phyloP scores from a whole-genome alignment of 306 rosid species.

The Hippophae tibetana region DNA sequence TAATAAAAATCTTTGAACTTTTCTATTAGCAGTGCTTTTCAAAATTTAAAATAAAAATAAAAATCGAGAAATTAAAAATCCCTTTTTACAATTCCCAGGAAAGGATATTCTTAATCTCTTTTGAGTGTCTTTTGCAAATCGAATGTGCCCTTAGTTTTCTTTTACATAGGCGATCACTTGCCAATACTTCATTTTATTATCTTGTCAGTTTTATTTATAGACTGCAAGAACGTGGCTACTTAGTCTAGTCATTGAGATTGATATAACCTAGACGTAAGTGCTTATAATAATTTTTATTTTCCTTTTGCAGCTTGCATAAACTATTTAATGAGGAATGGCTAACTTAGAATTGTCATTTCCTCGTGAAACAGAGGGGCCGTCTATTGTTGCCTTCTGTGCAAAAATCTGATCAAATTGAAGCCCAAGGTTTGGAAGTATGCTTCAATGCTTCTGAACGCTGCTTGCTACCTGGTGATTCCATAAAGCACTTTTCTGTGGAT shows the following conservation, averaged over 20 bases:
- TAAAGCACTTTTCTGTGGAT: conserved; percentile 55
- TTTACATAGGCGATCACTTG: not conserved
- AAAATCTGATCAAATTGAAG: conserved; percentile 38
- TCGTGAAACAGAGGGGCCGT: conserved; percentile 38
- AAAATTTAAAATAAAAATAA: too few relatives aligned
- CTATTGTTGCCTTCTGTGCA: conserved; percentile 28
- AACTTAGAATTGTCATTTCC: conserved; percentile 12
- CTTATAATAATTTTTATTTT: not conserved
- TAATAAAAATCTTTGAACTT: too few relatives aligned
- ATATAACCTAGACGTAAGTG: not conserved
- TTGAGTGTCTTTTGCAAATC: too few relatives aligned
- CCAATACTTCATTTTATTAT: not conserved
- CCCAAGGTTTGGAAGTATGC: conserved; percentile 46
- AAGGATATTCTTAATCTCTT: too few relatives aligned
- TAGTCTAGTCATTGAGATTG: too few relatives aligned
- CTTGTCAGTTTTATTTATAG: not conserved
- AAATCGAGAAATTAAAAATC: too few relatives aligned
- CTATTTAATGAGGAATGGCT: conserved; percentile 17
- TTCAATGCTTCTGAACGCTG: conserved; percentile 32
- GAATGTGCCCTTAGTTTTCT: too few relatives aligned
- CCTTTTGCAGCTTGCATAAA: conserved; percentile 10
- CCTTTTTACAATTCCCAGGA: too few relatives aligned
- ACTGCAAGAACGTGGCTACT: too few relatives aligned
- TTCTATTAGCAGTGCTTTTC: too few relatives aligned
- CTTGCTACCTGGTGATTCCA: conserved; percentile 33